phyloP scores from a whole-genome alignment of 2,329 filamentous ascomycete genomes.

The Ophiostoma angusticollis region DNA sequence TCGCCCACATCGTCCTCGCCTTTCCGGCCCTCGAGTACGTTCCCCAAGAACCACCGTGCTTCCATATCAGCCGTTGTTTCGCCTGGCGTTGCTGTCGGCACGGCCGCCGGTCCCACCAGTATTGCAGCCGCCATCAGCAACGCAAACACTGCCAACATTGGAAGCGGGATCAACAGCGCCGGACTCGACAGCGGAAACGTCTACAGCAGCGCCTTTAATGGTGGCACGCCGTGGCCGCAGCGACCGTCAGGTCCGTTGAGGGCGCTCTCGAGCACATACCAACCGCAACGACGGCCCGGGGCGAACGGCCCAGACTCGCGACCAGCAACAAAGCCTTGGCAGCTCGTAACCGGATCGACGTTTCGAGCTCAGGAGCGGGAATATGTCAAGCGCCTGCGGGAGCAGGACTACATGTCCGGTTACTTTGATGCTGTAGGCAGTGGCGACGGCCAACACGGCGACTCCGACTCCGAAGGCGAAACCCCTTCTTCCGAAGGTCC shows the following conservation, averaged over 20 bases:
- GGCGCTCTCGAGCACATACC: conserved; percentile 71
- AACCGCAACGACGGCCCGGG: conserved; percentile 43
- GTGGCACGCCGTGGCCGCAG: conserved; percentile 36
- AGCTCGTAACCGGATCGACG: conserved; percentile 32
- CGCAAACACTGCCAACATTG: conserved; percentile 14
- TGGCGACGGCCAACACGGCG: conserved; percentile 49
- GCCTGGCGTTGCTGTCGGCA: conserved; percentile 2
- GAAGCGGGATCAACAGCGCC: conserved; percentile 8
- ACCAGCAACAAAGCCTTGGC: conserved; percentile 37
- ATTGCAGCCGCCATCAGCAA: conserved; percentile 5
- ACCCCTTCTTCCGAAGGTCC: conserved; percentile 75
- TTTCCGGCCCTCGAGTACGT: conserved; percentile 30
- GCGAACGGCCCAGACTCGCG: conserved; percentile 29
- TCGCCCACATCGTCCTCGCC: conserved; percentile 31
- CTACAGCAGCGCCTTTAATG: conserved; percentile 18
- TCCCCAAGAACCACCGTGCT: conserved; percentile 27
- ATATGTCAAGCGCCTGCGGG: conserved; percentile 82
- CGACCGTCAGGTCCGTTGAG: conserved; percentile 56
- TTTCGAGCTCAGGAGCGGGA: conserved; percentile 78
- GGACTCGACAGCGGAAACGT: neutral
- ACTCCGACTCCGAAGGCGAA: conserved; percentile 82
- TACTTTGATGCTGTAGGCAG: conserved; percentile 61
- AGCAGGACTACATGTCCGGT: conserved; percentile 49
- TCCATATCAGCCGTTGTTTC: conserved; percentile 7
- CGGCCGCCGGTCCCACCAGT: conserved; percentile 1